phyloP scores from a whole-genome alignment of 306 rosid genomes.

The Notholithocarpus densiflorus region DNA sequence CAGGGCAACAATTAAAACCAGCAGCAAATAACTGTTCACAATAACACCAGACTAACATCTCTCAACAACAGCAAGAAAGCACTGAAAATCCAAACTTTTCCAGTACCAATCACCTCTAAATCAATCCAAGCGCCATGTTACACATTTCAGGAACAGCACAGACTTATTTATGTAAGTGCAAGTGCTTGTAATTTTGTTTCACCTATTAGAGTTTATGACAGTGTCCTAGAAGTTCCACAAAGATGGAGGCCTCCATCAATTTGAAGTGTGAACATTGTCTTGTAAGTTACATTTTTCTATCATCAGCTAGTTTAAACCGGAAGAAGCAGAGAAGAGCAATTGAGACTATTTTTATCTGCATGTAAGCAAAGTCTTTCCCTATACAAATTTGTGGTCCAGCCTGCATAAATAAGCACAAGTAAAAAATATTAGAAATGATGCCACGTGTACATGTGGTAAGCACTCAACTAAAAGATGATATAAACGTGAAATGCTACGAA shows the following conservation, averaged over 20 bases:
- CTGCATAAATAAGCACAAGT: constrained; percentile 26
- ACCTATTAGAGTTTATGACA: neutral
- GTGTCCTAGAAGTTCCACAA: constrained; percentile 44
- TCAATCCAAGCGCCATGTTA: no score
- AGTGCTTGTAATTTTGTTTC: no score
- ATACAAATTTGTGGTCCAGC: constrained; percentile 71
- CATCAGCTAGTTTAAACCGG: constrained; percentile 51
- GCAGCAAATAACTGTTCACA: no score
- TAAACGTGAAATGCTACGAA: no score
- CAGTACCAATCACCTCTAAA: neutral
- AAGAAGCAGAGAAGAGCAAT: constrained; percentile 55
- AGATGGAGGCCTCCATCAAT: constrained; percentile 64
- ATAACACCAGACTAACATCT: no score
- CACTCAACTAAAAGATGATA: no score
- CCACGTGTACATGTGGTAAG: no score
- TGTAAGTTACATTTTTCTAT: constrained; percentile 38
- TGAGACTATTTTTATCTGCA: constrained; percentile 72
- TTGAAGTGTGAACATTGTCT: constrained; percentile 76
- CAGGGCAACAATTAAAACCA: no score
- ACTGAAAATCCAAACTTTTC: neutral
- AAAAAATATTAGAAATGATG: no score
- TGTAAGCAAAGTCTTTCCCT: constrained; percentile 74
- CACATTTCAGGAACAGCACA: no score
- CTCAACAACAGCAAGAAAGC: neutral
- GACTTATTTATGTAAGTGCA: no score